These are phyloP conservation scores for Amauroascus niger DNA, from an alignment of 2,329 filamentous ascomycete species.

Conservation along the genomic window DNA sequence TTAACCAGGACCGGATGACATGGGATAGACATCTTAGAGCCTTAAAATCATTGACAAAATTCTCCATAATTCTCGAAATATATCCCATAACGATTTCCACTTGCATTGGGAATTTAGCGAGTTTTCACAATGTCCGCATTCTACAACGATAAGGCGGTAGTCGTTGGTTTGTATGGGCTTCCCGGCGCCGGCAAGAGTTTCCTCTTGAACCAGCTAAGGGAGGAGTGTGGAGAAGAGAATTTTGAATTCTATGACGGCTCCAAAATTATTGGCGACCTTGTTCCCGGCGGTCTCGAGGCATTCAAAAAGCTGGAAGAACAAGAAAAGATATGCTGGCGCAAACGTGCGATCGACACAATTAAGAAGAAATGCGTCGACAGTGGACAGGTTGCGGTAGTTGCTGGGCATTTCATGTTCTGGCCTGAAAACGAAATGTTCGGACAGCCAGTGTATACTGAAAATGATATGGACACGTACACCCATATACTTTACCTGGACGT, in stretches of 20 bases:
- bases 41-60: not conserved
- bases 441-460: constrained; percentile 34
- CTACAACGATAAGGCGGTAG: constrained; percentile 26
- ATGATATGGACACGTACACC: constrained; percentile 43
- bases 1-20: not conserved
- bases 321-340: constrained; percentile 35
- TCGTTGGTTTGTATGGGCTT: constrained; percentile 49
- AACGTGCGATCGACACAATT: constrained; percentile 41
- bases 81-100: not conserved
- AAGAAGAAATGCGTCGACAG: constrained; percentile 27
- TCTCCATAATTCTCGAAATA: not conserved
- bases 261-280: constrained; percentile 35
- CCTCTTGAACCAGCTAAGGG: constrained; percentile 36
- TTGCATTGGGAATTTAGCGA: no score
- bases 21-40: not conserved
- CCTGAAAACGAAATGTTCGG: constrained; percentile 21
- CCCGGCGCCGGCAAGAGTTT: constrained; percentile 47
- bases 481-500: constrained; percentile 51
- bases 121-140: not conserved
- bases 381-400: constrained; percentile 40
- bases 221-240: constrained; percentile 24
- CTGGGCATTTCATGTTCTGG: constrained; percentile 51
- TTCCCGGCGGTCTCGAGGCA: constrained; percentile 39
- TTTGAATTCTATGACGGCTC: constrained; percentile 49
- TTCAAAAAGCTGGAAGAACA: constrained; percentile 38